Evolutionary conservation across 2,329 filamentous ascomycete species (phyloP), one percentile per base, ranked within the genome.

Genomic region (Penicillium decumbens): DNA sequence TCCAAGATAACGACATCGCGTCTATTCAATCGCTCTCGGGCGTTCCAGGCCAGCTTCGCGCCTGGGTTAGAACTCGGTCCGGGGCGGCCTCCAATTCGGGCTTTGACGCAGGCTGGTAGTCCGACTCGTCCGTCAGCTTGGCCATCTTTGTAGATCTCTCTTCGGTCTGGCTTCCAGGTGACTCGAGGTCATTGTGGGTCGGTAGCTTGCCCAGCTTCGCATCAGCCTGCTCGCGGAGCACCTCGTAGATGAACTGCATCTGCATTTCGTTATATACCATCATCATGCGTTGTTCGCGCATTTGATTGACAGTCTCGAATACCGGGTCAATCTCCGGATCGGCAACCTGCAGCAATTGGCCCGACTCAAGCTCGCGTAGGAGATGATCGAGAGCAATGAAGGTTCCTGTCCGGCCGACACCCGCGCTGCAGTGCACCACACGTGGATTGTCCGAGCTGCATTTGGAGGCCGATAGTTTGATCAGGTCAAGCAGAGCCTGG

Each of bases 311-410:
- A 0, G 87, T 87, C 15, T 87, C 79, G 57, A 84, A 88, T 35
- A 98, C 79, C 2, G 86, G 80, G 62, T 96, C 91, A 24, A 71
- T 64, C 41, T 77, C 72, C 9, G 76, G 71, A 8, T 74, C 70
- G 7, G 72, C 61, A 29, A 61, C 58, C 43, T 74, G 65, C 54
- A 80, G 75, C 43, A 95, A 72, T 20, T 83, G 78, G 43, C 90
- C 92, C 5, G 83, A 80, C 24, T 88, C 83, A 8, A 97, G 78
- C 69, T 96, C 89, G 30, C 84, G 80, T 55, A 95, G 78, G 24
- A 98, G 80, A 69, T 95, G 89, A 70, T 97, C 93, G n/a, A 98
- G 80, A 1, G 89, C 87, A 62, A 98, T 95, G 66, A 97, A 98
- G 0, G 93, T 97, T 29, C 93, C 93, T 6, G 88, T 95, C 47